Evolutionary conservation across 1,284 basidiomycete genomes (phyloP).

Genomic region (Moniliella sp.): DNA sequence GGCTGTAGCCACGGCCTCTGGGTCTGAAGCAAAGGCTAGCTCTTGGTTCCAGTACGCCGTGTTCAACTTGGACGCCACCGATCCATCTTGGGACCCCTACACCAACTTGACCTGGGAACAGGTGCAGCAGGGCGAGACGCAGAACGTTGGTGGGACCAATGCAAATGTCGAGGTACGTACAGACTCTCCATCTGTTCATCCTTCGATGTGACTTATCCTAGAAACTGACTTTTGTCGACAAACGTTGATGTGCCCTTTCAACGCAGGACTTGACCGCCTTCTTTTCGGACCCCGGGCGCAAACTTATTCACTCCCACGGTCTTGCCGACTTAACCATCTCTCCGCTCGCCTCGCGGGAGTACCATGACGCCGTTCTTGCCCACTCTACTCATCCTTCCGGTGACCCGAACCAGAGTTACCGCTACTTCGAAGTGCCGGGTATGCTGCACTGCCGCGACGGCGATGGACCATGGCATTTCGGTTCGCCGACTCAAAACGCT

Average conservation of each 20-base stretch:
- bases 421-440: constrained; percentile 12
- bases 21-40: constrained; percentile 6
- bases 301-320: constrained; percentile 14
- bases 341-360: constrained; percentile 4
- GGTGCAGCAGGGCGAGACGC: constrained; percentile 3
- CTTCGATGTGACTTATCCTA: no score
- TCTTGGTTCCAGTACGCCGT: constrained; percentile 19
- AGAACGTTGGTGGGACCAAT: constrained; percentile 3
- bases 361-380: constrained; percentile 5
- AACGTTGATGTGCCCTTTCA: no score
- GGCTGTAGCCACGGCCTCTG: not conserved
- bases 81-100: constrained; percentile 3
- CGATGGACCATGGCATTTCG: constrained; percentile 5
- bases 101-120: constrained; percentile 5
- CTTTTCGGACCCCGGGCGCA: constrained; percentile 7
- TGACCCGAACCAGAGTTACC: constrained; percentile 5
- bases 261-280: constrained; percentile 8
- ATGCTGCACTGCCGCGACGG: constrained; percentile 11
- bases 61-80: constrained; percentile 9
- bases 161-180: no score
- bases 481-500: constrained; percentile 5
- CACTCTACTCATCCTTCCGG: not conserved
- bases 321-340: constrained; percentile 7
- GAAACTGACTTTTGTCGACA: no score
- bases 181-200: no score